Base-by-base conservation (phyloP, 768 basidiomycete species). In the Pholiota conissans region DNA sequence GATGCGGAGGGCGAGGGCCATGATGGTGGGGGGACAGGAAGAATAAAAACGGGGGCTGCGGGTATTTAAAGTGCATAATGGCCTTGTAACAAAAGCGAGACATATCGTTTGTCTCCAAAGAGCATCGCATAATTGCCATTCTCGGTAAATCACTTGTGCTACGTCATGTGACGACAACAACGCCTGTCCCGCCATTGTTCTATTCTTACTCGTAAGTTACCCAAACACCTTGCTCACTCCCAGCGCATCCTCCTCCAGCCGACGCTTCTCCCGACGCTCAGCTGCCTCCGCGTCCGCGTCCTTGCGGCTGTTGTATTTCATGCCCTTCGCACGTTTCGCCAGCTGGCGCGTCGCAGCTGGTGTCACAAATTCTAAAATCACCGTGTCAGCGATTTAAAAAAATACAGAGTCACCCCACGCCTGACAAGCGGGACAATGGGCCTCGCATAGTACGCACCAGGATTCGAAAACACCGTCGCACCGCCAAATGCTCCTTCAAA, bases 401-500 rank as follows among this genome's bases (percentile, higher is more conserved):
- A 54, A 10, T 34, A 29, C 18, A 24, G 22, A 32, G 6, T 6
- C 52, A 47, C 47, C n/a, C 20, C 26, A 45, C 27, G 24, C 13
- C 20, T 4, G 16, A 18, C 29, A 37, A 13, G 34, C 6, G 39
- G 46, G 56, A 67, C 63, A 65, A 64, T 63, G 62, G 39, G 29
- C 30, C n/a, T 53, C 52, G 48, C 26, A 54, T 22, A 56, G 53
- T 49, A 72, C 83, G 60, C 65, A 93, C 93, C 93, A 70, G 93
- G 90, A 75, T 99, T 99, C 26, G 94, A 94, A 71, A 88, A 99
- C 22, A 99, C 89, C 2, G 94, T 96, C 11, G 92, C 92, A 20
- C 97, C 97, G 58, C 86, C 83, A 75, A 99, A 98, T 2, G 95
- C 93, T 9, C 97, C 97, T 72, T 99, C 97, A 68, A 99, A 99